phyloP scores from a whole-genome alignment of 352 stramenopile genomes.

The Phytophthora podocarpi region DNA sequence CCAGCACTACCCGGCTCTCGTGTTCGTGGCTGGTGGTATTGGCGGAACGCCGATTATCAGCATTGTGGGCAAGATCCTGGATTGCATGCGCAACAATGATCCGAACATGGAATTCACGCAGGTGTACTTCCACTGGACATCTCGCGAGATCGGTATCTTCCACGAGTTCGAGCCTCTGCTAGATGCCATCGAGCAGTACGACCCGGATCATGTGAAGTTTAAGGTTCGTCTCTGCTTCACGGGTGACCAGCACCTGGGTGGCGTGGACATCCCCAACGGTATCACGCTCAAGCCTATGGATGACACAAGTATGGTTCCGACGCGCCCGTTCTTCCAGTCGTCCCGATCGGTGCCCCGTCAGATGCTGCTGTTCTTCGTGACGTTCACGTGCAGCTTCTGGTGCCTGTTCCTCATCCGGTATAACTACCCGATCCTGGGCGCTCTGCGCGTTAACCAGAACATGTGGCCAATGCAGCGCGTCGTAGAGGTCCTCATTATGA shows the following conservation, averaged over 20 bases:
- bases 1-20: conserved; percentile 79
- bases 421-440: conserved; percentile 73
- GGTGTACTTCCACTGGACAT: conserved; percentile 88
- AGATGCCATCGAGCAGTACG: conserved; percentile 77
- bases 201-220: conserved; percentile 69
- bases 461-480: conserved; percentile 86
- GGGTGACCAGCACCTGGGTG: conserved; percentile 77
- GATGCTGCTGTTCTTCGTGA: conserved; percentile 83
- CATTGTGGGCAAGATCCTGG: conserved; percentile 86
- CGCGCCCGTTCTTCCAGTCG: conserved; percentile 78
- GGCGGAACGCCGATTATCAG: conserved; percentile 90
- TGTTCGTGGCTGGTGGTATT: conserved; percentile 87
- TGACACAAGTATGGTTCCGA: conserved; percentile 80
- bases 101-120: conserved; percentile 68
- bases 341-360: conserved; percentile 68
- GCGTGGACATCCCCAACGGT: conserved; percentile 72
- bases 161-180: conserved; percentile 86
- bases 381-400: conserved; percentile 76
- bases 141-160: conserved; percentile 82
- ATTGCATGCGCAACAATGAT: conserved; percentile 82
- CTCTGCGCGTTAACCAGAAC: conserved; percentile 64
- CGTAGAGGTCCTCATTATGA: conserved; percentile 77
- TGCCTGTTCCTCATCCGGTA: conserved; percentile 74
- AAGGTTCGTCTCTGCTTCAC: conserved; percentile 82
- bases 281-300: conserved; percentile 84